Evolutionary conservation across 768 basidiomycete genomes (phyloP).

Genomic region (Lentinula sp.): DNA sequence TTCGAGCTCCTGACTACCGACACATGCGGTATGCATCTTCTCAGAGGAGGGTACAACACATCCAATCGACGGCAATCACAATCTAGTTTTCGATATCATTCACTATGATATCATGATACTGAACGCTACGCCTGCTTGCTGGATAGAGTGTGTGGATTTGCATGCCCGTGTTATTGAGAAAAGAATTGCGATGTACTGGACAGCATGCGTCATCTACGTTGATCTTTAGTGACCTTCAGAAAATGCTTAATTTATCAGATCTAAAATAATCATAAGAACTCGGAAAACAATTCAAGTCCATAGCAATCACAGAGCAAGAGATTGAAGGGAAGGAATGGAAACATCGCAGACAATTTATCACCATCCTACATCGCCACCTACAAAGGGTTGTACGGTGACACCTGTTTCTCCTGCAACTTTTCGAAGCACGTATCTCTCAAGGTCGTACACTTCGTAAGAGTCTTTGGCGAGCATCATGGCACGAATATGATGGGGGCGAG

Average conservation of each 20-base stretch:
- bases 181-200: not conserved
- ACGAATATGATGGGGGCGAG: conserved; percentile 70
- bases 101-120: not conserved
- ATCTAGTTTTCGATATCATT: not conserved
- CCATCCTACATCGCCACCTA: conserved; percentile 66
- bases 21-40: not conserved
- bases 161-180: not conserved
- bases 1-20: conserved; percentile 2
- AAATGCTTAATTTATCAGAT: not conserved
- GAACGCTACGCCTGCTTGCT: not conserved
- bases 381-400: conserved; percentile 56
- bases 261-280: not conserved
- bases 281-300: not conserved
- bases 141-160: not conserved
- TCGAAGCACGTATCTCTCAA: conserved; percentile 69
- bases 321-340: not conserved
- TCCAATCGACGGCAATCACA: not conserved
- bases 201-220: not conserved
- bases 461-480: conserved; percentile 77
- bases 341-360: conserved; percentile 19
- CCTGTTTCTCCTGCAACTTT: conserved; percentile 57
- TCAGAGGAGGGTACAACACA: not conserved
- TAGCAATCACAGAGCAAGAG: not conserved
- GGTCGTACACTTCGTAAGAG: conserved; percentile 72
- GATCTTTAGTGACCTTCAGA: not conserved